Evolutionary conservation across 345 rosid genomes (phyloP).

Genomic region (Acer negundo): DNA sequence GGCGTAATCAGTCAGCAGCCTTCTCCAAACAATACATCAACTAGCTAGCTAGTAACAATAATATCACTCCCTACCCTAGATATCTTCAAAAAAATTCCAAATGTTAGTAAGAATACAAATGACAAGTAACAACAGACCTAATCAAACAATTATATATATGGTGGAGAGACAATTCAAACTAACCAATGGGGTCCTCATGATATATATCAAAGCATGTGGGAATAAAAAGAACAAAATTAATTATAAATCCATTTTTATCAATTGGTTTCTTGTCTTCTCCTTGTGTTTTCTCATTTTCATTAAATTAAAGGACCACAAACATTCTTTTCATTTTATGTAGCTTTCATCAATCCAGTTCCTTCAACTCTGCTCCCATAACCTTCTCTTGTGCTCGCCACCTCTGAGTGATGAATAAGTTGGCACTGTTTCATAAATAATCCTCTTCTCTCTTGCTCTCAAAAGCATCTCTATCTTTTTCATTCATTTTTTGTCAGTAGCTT

Average conservation of each 20-base stretch:
- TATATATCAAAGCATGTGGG: background rate
- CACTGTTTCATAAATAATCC: background rate
- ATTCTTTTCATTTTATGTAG: conserved; percentile 20
- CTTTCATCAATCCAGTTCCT: conserved; percentile 21
- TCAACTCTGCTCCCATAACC: conserved; percentile 19
- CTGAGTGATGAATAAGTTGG: conserved; percentile 1
- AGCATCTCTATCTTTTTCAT: background rate
- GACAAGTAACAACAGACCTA: background rate
- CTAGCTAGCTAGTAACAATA: background rate
- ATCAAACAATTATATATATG: background rate
- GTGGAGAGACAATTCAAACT: background rate
- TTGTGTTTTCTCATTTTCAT: background rate
- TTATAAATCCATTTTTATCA: background rate
- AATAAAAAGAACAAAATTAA: background rate
- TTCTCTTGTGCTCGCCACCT: background rate
- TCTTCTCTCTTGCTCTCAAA: conserved; percentile 14
- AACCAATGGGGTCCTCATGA: background rate
- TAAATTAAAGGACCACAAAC: conserved; percentile 24
- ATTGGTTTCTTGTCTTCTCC: conserved; percentile 14
- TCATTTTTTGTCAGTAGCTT: background rate
- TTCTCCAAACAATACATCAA: background rate
- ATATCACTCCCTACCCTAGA: background rate
- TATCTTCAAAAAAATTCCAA: background rate
- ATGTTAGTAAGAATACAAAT: background rate
- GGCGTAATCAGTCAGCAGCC: background rate